Evolutionary conservation across 1,284 basidiomycete genomes (phyloP).

Genomic region (Meripilus lineatus): DNA sequence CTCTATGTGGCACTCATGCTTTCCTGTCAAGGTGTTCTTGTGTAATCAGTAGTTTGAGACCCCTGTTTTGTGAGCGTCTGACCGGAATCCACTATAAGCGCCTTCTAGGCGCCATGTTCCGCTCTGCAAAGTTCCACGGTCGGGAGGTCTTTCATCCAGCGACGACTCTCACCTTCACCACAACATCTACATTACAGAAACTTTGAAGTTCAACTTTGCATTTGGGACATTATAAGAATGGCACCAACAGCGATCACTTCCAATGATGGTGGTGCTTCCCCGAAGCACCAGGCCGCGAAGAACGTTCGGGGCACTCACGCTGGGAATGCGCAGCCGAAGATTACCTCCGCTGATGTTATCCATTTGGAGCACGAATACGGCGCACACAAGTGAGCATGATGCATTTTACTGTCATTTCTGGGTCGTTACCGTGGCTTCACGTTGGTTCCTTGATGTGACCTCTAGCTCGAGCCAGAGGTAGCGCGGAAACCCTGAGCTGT

Average conservation of each 20-base stretch:
- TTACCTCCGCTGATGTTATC: constrained; percentile 69
- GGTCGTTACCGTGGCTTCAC: constrained; percentile 10
- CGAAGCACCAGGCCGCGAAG: constrained; percentile 1
- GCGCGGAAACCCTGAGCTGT: constrained; percentile 2
- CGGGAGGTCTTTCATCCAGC: no score
- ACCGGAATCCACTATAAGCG: no score
- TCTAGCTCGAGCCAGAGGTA: constrained; percentile 1
- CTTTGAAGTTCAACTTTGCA: no score
- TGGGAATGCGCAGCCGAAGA: constrained; percentile 15
- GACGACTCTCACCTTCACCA: no score
- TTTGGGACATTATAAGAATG: no score
- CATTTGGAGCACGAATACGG: constrained; percentile 79
- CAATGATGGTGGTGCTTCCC: neutral
- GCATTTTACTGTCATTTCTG: constrained; percentile 8
- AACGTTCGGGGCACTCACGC: constrained; percentile 4
- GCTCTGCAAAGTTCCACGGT: no score
- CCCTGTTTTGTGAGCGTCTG: no score
- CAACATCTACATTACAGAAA: no score
- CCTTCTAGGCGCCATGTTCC: no score
- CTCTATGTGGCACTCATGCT: no score
- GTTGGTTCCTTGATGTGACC: constrained; percentile 10
- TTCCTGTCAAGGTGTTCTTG: no score
- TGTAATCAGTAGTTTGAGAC: no score
- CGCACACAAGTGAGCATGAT: constrained; percentile 78
- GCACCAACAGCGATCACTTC: constrained; percentile 8